phyloP scores from a whole-genome alignment of 2,329 filamentous ascomycete genomes.

The Colletotrichum trifolii region DNA sequence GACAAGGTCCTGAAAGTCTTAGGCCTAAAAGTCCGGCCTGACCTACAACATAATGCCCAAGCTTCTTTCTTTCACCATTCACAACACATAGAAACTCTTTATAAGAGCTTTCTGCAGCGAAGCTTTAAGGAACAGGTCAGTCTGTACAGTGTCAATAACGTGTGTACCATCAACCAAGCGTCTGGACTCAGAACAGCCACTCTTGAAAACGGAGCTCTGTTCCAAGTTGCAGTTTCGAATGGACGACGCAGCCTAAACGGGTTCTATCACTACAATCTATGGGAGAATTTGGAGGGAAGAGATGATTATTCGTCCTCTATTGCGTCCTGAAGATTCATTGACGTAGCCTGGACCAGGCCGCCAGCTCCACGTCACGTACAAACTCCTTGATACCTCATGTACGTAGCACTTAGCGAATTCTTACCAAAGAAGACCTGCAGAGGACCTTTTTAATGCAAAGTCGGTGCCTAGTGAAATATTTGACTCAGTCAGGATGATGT shows the following conservation, averaged over 20 bases:
- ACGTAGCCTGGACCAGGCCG: too few species aligned
- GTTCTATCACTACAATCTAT: neutral
- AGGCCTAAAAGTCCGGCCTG: neutral
- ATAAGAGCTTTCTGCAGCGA: constrained; percentile 4
- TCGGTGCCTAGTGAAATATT: too few species aligned
- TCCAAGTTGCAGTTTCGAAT: neutral
- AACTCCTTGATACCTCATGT: too few species aligned
- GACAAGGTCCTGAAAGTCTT: neutral
- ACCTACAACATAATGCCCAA: neutral
- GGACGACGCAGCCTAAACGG: neutral
- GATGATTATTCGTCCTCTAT: too few species aligned
- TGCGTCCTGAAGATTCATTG: too few species aligned
- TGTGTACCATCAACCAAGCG: constrained; percentile 8
- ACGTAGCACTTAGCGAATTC: too few species aligned
- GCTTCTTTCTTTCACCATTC: neutral
- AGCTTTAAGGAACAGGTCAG: constrained; percentile 6
- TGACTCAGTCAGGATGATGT: too few species aligned
- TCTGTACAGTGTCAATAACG: constrained; percentile 1
- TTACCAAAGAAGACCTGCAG: too few species aligned
- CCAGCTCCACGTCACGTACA: too few species aligned
- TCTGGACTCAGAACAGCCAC: neutral
- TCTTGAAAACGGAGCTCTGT: neutral
- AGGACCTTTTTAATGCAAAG: too few species aligned
- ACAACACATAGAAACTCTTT: constrained; percentile 3
- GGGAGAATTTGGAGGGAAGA: neutral